Base-by-base conservation (phyloP, 2,329 filamentous ascomycete genomes). In the Penicillium sp. region DNA sequence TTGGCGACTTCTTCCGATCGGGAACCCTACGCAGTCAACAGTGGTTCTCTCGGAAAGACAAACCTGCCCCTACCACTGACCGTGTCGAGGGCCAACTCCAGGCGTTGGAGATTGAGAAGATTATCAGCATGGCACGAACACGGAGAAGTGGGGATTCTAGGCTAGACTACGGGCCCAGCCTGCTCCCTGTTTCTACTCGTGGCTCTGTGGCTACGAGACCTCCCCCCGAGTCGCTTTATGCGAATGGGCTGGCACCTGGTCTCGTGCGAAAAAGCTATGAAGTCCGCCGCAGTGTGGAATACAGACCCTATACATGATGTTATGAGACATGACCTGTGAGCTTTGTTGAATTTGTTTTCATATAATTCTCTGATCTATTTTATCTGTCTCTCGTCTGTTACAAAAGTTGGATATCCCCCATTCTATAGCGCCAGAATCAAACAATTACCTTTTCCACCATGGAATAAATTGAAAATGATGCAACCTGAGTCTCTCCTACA, bases 1-100 rank as follows among this genome's bases (percentile, higher is more conserved):
- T 78, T 18, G 70, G 74, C 3, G 64, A 72, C 49, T 70, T 66
- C 22, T 71, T 68, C 49, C 70, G 50, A 41, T 41, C 24, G 14
- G 37, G 68, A 19, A 60, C 65, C 1, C 58, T 67, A 3, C 61
- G 64, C 9, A 57, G 68, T 6, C 68, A 65, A 7, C 62, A 65
- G 27, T 73, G 71, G 72, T 44, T 69, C 16, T 66, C 62, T 11
- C 59, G 41, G 1, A 60, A 64, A 18, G 39, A 53, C 4, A 44
- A 61, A 52, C 19, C 41, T 13, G 37, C 40, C 18, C 46, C 53
- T 2, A 31, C 31, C 41, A 22, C 27, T 51, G 56, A 51, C 33
- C 54, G 47, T 14, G 50, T 22, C 35, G 59, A 59, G 7, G 50
- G 19, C 2, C 49, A 55, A 7, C 37, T 64, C 16, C 62, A 64